Conservation (phyloP, 2,329 filamentous ascomycete species). For the Botryotinia narcissicola region DNA sequence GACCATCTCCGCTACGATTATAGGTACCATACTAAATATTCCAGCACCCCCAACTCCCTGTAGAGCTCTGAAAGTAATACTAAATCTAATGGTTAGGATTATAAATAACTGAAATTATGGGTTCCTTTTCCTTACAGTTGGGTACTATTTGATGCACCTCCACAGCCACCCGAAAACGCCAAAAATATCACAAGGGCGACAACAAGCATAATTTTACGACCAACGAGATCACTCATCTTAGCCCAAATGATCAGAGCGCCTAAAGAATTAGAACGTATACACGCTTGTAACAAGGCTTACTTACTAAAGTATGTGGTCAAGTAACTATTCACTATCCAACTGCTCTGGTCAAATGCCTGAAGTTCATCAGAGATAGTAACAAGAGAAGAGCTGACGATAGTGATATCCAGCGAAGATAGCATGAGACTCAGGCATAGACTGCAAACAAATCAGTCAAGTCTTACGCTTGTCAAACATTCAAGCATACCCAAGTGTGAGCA, state of each 20-base stretch:
- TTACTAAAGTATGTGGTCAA: conserved; percentile 6
- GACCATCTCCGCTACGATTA: conserved; percentile 50
- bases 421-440: conserved; percentile 5
- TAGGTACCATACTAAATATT: conserved; percentile 45
- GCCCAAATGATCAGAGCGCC: conserved; percentile 11
- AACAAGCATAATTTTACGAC: not conserved
- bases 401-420: conserved; percentile 1
- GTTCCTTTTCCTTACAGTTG: not conserved
- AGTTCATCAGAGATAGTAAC: conserved; percentile 11
- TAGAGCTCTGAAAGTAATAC: conserved; percentile 26
- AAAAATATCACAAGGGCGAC: not conserved
- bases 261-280: not conserved
- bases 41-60: conserved; percentile 49
- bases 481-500: not conserved
- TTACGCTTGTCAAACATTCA: not conserved
- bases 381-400: conserved; percentile 12
- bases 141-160: not conserved
- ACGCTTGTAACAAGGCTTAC: not conserved
- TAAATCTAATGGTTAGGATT: not conserved
- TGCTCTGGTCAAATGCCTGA: conserved; percentile 5
- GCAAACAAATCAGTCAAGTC: not conserved
- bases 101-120: not conserved
- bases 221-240: conserved; percentile 6
- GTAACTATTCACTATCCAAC: conserved; percentile 15
- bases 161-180: conserved; percentile 14